Evolutionary conservation across 106 monocot species (phyloP), one percentile per base, ranked within the genome.

Genomic region (Triglochin maritima): DNA sequence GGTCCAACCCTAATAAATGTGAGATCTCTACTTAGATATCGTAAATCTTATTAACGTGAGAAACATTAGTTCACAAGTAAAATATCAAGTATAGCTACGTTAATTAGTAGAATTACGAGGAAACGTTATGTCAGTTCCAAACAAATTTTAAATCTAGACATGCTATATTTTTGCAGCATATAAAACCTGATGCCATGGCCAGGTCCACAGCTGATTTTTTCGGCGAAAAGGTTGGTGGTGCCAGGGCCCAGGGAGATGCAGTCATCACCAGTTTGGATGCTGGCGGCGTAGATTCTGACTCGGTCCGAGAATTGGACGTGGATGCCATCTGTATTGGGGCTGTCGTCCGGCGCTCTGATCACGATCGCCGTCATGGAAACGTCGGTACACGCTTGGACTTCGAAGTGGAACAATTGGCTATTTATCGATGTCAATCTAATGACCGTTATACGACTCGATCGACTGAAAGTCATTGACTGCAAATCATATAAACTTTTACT

Each of bases 281-380:
- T 69, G 4, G 68, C 54, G 13, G 13, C 46, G 44, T 9, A 44
- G 12, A 69, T 57, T 9, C 4, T 57, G 10, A 69, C 51, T 5
- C 16, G 9, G 44, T 47, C 47, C 6, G 68, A 69, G n/a, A 45
- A 15, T 69, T 56, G 68, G 10, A 69, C 46, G 68, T 69, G 56
- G 43, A 69, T 69, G 45, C 68, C 68, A 12, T 69, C 68, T 4
- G 68, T 69, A 55, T 69, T 69, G 7, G 68, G 68, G 55, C 68
- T 69, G 41, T 69, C 44, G 10, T 54, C 68, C 7, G 68, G 68
- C n/a, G 68, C 54, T 9, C 8, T 12, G 44, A 69, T 55, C 43
- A n/a, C 29, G 56, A 54, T 57, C 5, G 50, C 56, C 9, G 56
- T 17, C 51, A 69, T 44, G 42, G n/a, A 45, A 9, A 69, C 11